Evolutionary conservation across 1,139 yeast species (phyloP).

Genomic region (Debaryomyces singareniensis): DNA sequence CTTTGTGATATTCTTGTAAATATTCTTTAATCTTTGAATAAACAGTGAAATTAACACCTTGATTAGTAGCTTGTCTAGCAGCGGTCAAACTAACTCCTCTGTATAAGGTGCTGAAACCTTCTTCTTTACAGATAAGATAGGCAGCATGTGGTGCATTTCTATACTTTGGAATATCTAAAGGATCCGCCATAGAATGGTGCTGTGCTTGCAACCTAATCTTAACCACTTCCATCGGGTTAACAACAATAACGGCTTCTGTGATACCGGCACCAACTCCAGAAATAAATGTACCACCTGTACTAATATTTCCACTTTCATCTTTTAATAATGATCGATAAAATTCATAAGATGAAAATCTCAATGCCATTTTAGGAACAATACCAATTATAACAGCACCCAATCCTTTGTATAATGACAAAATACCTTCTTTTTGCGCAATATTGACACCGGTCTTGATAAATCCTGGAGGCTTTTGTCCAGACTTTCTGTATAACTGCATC

Average conservation of each 20-base stretch:
- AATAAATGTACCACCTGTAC: constrained; percentile 68
- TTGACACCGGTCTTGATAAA: constrained; percentile 74
- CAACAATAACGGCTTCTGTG: constrained; percentile 91
- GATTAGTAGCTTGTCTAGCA: constrained; percentile 96
- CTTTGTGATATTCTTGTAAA: constrained; percentile 60
- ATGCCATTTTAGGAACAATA: constrained; percentile 97
- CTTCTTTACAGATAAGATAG: constrained; percentile 78
- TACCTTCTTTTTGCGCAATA: constrained; percentile 76
- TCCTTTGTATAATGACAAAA: constrained; percentile 87
- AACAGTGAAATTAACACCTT: constrained; percentile 96
- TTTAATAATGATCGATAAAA: constrained; percentile 69
- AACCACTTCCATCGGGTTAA: constrained; percentile 95
- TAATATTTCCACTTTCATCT: constrained; percentile 59
- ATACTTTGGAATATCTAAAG: constrained; percentile 75
- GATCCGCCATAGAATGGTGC: constrained; percentile 82
- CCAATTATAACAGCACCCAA: constrained; percentile 96
- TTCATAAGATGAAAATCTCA: constrained; percentile 91
- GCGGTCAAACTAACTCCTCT: constrained; percentile 95
- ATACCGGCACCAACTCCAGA: constrained; percentile 98
- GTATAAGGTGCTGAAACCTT: constrained; percentile 83
- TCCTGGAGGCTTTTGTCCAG: constrained; percentile 71
- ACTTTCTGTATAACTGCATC: constrained; percentile 79
- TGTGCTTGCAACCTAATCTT: constrained; percentile 96
- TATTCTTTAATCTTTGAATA: constrained; percentile 77
- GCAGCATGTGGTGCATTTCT: constrained; percentile 92